Evolutionary conservation across 306 rosid genomes (phyloP), one percentile per base, ranked within the genome.

Genomic region (Begonia peltatifolia): DNA sequence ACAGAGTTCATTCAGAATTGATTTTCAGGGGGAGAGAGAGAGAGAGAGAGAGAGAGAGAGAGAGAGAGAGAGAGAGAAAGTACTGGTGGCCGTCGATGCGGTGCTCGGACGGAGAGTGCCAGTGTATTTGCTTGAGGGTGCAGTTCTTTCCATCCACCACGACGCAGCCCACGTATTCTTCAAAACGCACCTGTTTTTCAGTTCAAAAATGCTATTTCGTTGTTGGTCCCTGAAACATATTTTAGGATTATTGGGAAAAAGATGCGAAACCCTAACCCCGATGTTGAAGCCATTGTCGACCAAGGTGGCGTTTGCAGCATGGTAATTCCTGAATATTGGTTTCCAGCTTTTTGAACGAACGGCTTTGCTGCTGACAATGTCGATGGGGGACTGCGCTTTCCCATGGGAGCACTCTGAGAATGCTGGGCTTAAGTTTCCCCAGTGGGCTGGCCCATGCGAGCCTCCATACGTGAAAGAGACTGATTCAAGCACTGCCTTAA

Each of bases 81-180:
- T 74, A 83, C 99, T 17, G 71, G 9, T 71, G 42, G 42, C 86
- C 88, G 15, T 86, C 12, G 43, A 83, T 18, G 23, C 55, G 64
- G 65, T 90, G 99, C 67, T 90, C 99, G 0, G 95, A 68, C 41
- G 99, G 99, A 76, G 81, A 18, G 66, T 83, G 99, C 94, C 94
- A 90, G 46, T 85, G 95, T 67, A 83, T 41, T 63, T 83, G 94
- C 74, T 23, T 71, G 75, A 90, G 72, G 36, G 60, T 59, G 52
- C 71, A 83, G 15, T 50, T 71, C 66, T 71, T 77, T n/a, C 86
- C 95, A 66, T 79, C 64, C 47, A 75, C 58, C 2, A 52, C 58
- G 44, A 80, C 22, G 16, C 56, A 66, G 61, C 95, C 94, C 7
- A 71, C 75, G 30, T 71, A 11, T 43, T 63, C 75, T 13, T 68